Conservation (phyloP, 1,139 yeast species). For the Scheffersomyces quercinus region DNA sequence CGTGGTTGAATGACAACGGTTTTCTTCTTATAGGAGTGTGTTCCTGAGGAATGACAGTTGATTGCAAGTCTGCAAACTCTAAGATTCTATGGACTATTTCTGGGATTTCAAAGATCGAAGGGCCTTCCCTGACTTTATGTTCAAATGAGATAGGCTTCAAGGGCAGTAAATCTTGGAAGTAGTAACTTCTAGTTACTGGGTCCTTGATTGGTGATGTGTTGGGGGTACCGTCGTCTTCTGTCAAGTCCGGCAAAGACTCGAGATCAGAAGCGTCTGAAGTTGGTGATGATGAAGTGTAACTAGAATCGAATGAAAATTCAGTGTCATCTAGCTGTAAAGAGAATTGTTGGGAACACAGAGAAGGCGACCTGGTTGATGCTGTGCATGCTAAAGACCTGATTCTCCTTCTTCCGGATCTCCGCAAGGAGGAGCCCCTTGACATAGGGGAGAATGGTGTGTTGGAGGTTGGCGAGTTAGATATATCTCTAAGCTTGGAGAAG, state of each 20-base stretch:
- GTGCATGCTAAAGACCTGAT: conserved; percentile 6
- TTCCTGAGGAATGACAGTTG: conserved; percentile 57
- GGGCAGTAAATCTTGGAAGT: conserved; percentile 3
- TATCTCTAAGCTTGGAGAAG: not conserved
- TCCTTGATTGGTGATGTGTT: conserved; percentile 24
- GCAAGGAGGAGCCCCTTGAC: conserved; percentile 3
- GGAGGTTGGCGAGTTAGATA: not conserved
- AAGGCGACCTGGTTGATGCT: not conserved
- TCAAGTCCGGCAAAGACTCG: conserved; percentile 40
- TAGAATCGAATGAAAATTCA: conserved; percentile 20
- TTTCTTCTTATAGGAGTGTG: conserved; percentile 58
- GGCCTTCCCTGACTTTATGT: conserved; percentile 12
- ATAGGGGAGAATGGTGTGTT: conserved; percentile 6
- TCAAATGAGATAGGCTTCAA: not conserved
- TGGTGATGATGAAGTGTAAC: conserved; percentile 2
- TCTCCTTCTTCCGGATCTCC: conserved; percentile 11
- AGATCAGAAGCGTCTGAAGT: conserved; percentile 24
- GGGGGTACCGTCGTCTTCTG: conserved; percentile 36
- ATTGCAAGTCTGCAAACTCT: conserved; percentile 53
- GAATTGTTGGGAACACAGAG: not conserved
- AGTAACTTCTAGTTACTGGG: conserved; percentile 2
- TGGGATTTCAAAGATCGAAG: conserved; percentile 68
- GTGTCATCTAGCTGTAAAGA: conserved; percentile 5
- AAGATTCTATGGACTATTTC: conserved; percentile 70
- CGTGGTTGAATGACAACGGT: conserved; percentile 67